These are phyloP conservation scores for Claviceps sp. DNA, from an alignment of 2,329 filamentous ascomycete species.

Conservation along the genomic window DNA sequence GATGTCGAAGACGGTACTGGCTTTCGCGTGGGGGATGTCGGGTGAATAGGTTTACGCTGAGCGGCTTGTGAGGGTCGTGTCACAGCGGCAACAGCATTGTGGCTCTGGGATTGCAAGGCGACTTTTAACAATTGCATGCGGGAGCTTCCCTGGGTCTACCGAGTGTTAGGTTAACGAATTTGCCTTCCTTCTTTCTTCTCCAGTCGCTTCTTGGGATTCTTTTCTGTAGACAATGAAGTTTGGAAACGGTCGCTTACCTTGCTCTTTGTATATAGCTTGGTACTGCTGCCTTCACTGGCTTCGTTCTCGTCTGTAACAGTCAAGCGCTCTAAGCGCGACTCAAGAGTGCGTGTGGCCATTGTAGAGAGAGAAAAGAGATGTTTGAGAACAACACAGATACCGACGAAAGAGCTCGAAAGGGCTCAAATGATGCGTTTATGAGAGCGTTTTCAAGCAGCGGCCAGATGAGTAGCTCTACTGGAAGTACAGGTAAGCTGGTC, in stretches of 20 bases:
- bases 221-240: not conserved
- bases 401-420: not conserved
- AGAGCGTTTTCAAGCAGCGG: not conserved
- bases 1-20: slow-evolving; percentile 23
- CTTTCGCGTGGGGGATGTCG: slow-evolving; percentile 40
- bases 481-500: not conserved
- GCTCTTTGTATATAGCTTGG: slow-evolving; percentile 49
- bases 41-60: slow-evolving; percentile 34
- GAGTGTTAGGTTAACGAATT: not conserved
- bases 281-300: slow-evolving; percentile 31
- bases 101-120: slow-evolving; percentile 65
- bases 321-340: slow-evolving; percentile 80
- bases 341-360: slow-evolving; percentile 67
- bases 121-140: slow-evolving; percentile 78
- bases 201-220: not conserved
- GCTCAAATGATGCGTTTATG: not conserved
- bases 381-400: not conserved
- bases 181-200: not conserved
- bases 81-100: slow-evolving; percentile 51
- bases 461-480: not conserved
- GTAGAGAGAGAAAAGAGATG: not conserved
- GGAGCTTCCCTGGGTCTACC: slow-evolving; percentile 37
- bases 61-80: slow-evolving; percentile 54
- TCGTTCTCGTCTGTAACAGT: slow-evolving; percentile 84
- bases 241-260: slow-evolving; percentile 46